Percentiles rank a stretch among this genome's conserved stretches.
Conservation (phyloP, 441 rosid genomes). For the Capsella rubella region DNA sequence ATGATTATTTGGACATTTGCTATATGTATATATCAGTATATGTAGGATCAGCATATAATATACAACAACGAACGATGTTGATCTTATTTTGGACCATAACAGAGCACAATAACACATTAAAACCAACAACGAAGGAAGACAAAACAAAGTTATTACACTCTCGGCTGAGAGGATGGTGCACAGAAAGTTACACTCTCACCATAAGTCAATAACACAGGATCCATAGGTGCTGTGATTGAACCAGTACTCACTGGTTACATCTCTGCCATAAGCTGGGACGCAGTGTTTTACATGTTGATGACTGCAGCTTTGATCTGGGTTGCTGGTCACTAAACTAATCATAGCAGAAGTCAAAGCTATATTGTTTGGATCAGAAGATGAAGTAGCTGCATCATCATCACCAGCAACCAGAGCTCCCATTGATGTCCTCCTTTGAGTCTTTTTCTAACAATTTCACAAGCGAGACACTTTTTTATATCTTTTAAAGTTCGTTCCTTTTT, state of each 20-base stretch:
- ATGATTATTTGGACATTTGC: conserved; percentile 40
- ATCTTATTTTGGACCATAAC: conserved; percentile 40
- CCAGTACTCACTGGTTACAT: conserved; percentile 88
- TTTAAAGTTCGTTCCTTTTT: background rate
- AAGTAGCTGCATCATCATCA: conserved; percentile 10
- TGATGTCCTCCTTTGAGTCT: conserved; percentile 32
- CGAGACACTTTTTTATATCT: background rate
- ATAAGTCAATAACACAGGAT: conserved; percentile 57
- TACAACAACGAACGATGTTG: conserved; percentile 44
- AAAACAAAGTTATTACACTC: no score
- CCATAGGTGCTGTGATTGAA: conserved; percentile 93
- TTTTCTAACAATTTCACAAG: conserved; percentile 8
- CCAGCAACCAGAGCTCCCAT: conserved; percentile 40
- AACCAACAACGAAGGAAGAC: no score
- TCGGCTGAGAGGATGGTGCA: no score
- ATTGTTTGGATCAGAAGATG: conserved; percentile 53
- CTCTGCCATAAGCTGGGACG: conserved; percentile 81
- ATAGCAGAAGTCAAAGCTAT: conserved; percentile 68
- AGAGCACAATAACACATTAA: no score
- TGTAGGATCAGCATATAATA: conserved; percentile 15
- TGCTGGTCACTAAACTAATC: conserved; percentile 78
- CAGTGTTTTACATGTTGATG: conserved; percentile 94
- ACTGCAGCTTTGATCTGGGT: conserved; percentile 82
- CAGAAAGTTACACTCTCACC: no score
- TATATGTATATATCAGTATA: background rate